phyloP scores from a whole-genome alignment of 768 basidiomycete species.

The Chalciporus sphaerocephalus region DNA sequence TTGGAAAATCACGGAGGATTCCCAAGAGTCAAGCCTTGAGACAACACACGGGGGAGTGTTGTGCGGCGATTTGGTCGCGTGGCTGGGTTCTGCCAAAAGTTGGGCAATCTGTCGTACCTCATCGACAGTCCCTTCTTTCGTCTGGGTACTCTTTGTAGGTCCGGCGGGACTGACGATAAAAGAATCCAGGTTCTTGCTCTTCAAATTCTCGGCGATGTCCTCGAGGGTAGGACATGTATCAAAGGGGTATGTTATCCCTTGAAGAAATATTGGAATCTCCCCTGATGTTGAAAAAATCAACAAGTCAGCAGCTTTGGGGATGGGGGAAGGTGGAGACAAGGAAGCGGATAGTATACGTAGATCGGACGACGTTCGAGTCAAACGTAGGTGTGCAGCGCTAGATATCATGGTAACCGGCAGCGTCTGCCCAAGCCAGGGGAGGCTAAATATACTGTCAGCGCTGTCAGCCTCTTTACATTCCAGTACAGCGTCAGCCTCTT shows the following conservation, averaged over 20 bases:
- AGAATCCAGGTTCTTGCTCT: background rate
- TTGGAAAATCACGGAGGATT: background rate
- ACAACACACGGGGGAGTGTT: background rate
- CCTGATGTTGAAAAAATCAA: slow-evolving; percentile 39
- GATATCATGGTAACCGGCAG: slow-evolving; percentile 11
- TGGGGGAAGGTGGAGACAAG: slow-evolving; percentile 44
- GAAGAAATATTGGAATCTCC: slow-evolving; percentile 50
- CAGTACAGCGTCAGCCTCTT: slow-evolving; percentile 17
- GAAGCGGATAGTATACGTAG: slow-evolving; percentile 35
- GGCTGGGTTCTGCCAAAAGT: background rate
- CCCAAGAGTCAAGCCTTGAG: background rate
- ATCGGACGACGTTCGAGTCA: slow-evolving; percentile 40
- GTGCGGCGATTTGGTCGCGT: slow-evolving; percentile 1
- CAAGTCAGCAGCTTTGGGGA: slow-evolving; percentile 38
- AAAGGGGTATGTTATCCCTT: slow-evolving; percentile 11
- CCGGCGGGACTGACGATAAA: background rate
- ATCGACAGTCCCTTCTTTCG: slow-evolving; percentile 1
- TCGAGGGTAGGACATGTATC: too few relatives aligned
- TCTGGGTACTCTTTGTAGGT: slow-evolving; percentile 3
- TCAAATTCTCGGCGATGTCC: slow-evolving; percentile 5
- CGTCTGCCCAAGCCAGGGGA: background rate
- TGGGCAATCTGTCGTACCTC: slow-evolving; percentile 1
- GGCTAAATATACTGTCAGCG: background rate
- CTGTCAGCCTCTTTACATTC: too few relatives aligned
- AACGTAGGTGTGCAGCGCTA: slow-evolving; percentile 17